Percentiles rank a stretch among this genome's conserved stretches.
Evolutionary conservation across 1,139 yeast species (phyloP).

Genomic region (Kazachstania sp.): DNA sequence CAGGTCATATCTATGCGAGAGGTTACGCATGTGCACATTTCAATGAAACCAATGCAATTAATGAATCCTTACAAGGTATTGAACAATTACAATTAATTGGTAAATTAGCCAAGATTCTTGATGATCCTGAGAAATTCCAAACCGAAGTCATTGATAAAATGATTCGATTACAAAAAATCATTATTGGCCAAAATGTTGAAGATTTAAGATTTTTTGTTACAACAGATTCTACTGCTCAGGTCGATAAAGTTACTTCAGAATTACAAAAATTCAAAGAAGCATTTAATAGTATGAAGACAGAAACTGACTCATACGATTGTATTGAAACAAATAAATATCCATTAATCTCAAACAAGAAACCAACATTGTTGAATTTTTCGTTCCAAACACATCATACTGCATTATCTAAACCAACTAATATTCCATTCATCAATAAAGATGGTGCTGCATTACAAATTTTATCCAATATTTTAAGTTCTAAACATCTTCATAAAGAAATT

Average conservation of each 20-base stretch:
- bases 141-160: slow-evolving; percentile 57
- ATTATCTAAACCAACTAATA: slow-evolving; percentile 51
- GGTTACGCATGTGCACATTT: slow-evolving; percentile 58
- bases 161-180: slow-evolving; percentile 42
- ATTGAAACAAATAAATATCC: slow-evolving; percentile 10
- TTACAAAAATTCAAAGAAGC: slow-evolving; percentile 20
- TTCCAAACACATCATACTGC: slow-evolving; percentile 86
- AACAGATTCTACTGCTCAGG: slow-evolving; percentile 40
- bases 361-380: slow-evolving; percentile 61
- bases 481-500: slow-evolving; percentile 77
- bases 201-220: slow-evolving; percentile 49
- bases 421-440: slow-evolving; percentile 58
- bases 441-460: slow-evolving; percentile 82
- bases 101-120: slow-evolving; percentile 45
- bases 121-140: slow-evolving; percentile 47
- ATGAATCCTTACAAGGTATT: slow-evolving; percentile 65
- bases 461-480: slow-evolving; percentile 72
- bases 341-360: slow-evolving; percentile 8
- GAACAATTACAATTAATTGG: slow-evolving; percentile 66
- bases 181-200: slow-evolving; percentile 31
- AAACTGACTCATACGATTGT: neutral
- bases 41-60: slow-evolving; percentile 50
- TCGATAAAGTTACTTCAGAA: slow-evolving; percentile 26
- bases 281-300: slow-evolving; percentile 5
- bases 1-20: slow-evolving; percentile 82